Evolutionary conservation across 1,139 yeast species (phyloP), one percentile per base, ranked within the genome.

Genomic region (Lodderomyces elongisporus): DNA sequence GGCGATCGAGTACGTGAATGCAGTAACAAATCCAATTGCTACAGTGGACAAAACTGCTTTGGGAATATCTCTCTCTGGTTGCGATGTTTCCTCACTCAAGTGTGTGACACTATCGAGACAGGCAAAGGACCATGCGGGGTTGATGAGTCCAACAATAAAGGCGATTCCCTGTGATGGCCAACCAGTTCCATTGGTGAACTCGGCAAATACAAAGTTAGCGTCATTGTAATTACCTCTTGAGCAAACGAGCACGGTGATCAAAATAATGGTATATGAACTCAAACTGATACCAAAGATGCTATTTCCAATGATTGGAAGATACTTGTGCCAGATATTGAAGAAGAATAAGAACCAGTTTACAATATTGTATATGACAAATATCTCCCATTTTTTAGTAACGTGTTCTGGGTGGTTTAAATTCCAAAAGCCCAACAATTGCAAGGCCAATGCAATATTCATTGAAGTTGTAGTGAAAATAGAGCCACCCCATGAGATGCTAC

Each of bases 401-500:
- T 62, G 70, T 21, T 60, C 63, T 3, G 74, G 71, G 41, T 71
- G 70, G 28, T 46, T 52, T 40, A 74, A 51, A 13, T 63, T 60
- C 59, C 72, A 73, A 54, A 74, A 63, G 1, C 77, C 79, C 47
- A 73, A 62, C 22, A 71, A 47, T 35, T 66, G 64, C 28, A 61
- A 56, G 16, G 78, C 75, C 34, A 74, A 60, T 8, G 77, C 61
- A 29, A 74, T 54, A 14, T 75, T 68, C 48, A 73, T 71, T 3
- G 79, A 73, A 12, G 79, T 75, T 38, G 72, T 60, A 8, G 80
- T 73, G 51, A 75, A 75, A 14, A 75, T 60, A 3, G 79, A 54
- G 6, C 81, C 81, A 22, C 74, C 74, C 74, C 76, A 73, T 2
- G 77, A 76, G 38, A 74, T 60, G 5, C 74, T 65, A 14, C 79